These are phyloP conservation scores for Colletotrichum acutatum DNA, from an alignment of 2,329 filamentous ascomycete species.

Conservation along the genomic window DNA sequence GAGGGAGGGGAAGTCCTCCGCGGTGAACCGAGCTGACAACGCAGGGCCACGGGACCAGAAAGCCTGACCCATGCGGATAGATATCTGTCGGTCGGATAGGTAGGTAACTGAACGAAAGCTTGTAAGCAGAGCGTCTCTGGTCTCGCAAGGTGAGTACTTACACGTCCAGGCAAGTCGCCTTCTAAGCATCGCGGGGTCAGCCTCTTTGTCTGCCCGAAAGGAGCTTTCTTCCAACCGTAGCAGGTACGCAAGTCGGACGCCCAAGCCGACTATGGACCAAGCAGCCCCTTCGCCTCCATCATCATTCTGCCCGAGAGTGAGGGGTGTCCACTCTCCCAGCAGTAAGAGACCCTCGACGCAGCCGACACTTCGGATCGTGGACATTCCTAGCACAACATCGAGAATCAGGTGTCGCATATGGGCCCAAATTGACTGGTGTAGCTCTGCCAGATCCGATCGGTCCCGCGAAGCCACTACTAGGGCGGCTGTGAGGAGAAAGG, in stretches of 20 bases:
- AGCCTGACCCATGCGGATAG: slow-evolving; percentile 75
- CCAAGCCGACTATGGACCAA: slow-evolving; percentile 81
- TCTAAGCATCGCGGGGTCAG: slow-evolving; percentile 41
- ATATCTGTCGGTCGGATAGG: slow-evolving; percentile 70
- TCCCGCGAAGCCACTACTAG: slow-evolving; percentile 78
- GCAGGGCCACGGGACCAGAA: slow-evolving; percentile 81
- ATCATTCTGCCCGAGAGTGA: slow-evolving; percentile 63
- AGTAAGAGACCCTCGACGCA: slow-evolving; percentile 76
- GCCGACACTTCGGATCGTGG: slow-evolving; percentile 57
- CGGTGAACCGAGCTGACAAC: slow-evolving; percentile 70
- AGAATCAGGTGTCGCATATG: slow-evolving; percentile 13
- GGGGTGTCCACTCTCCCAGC: slow-evolving; percentile 78
- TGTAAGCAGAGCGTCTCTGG: no score
- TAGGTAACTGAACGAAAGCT: slow-evolving; percentile 29
- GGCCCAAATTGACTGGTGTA: slow-evolving; percentile 13
- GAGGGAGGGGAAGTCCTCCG: slow-evolving; percentile 75
- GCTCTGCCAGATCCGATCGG: slow-evolving; percentile 44
- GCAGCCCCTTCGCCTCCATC: slow-evolving; percentile 76
- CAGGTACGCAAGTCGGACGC: slow-evolving; percentile 76
- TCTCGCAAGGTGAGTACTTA: slow-evolving; percentile 29
- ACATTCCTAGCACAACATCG: slow-evolving; percentile 8
- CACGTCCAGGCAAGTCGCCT: slow-evolving; percentile 76
- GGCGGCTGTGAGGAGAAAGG: slow-evolving; percentile 75
- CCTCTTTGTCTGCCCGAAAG: slow-evolving; percentile 1
- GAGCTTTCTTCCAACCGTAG: slow-evolving; percentile 66